phyloP scores from a whole-genome alignment of 768 basidiomycete species.

The Calvatia gigantea region DNA sequence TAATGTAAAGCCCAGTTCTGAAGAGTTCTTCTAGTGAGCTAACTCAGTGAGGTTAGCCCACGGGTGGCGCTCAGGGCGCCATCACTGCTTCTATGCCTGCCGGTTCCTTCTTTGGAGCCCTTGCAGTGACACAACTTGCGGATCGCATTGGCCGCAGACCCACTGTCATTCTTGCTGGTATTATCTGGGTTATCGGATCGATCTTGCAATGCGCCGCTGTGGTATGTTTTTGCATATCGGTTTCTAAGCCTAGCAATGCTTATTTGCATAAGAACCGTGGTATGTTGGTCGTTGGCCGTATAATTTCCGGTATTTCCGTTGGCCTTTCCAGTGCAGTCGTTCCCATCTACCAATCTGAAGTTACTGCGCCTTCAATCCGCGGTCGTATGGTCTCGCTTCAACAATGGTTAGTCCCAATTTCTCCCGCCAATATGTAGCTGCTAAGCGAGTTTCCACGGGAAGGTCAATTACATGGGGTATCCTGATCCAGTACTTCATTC shows the following conservation, averaged over 20 bases:
- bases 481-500: slow-evolving; percentile 70
- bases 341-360: slow-evolving; percentile 74
- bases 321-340: slow-evolving; percentile 65
- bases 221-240: slow-evolving; percentile 21
- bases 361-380: slow-evolving; percentile 67
- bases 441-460: neutral
- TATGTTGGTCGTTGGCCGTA: slow-evolving; percentile 72
- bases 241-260: neutral
- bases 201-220: slow-evolving; percentile 65
- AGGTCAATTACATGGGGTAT: slow-evolving; percentile 77
- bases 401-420: slow-evolving; percentile 46
- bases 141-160: slow-evolving; percentile 65
- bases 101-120: slow-evolving; percentile 64
- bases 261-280: slow-evolving; percentile 48
- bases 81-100: slow-evolving; percentile 82
- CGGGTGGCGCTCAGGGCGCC: slow-evolving; percentile 57
- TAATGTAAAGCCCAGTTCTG: slow-evolving; percentile 22
- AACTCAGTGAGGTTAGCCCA: slow-evolving; percentile 32
- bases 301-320: slow-evolving; percentile 66
- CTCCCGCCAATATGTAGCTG: neutral
- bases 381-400: slow-evolving; percentile 75
- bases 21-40: neutral
- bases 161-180: slow-evolving; percentile 61
- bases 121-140: slow-evolving; percentile 59
- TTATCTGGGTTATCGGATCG: slow-evolving; percentile 71